phyloP scores from a whole-genome alignment of 257 asterid species.

The Linderniella brevidens region DNA sequence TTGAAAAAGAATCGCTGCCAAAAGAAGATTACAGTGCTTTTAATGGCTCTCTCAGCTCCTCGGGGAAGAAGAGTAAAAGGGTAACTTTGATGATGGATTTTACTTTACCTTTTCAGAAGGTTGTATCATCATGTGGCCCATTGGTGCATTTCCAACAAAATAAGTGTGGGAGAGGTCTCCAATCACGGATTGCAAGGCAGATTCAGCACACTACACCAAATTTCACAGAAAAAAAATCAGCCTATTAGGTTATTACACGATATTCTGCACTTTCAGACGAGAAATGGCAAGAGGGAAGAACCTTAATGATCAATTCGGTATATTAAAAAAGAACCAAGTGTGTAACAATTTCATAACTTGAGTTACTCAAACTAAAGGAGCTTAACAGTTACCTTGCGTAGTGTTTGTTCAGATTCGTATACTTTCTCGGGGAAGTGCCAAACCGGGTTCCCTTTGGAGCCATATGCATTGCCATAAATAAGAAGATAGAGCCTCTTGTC shows the following conservation, averaged over 20 bases:
- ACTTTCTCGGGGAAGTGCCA: conserved; percentile 96
- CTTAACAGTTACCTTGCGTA: conserved; percentile 48
- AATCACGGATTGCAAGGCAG: conserved; percentile 62
- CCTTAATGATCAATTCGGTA: too few relatives aligned
- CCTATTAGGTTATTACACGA: neutral
- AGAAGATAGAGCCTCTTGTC: conserved; percentile 90
- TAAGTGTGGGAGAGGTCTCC: conserved; percentile 70
- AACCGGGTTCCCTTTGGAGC: conserved; percentile 36
- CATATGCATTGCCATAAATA: conserved; percentile 34
- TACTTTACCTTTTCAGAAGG: conserved; percentile 22
- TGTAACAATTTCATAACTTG: too few relatives aligned
- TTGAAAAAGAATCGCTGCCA: conserved; percentile 83
- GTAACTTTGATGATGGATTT: conserved; percentile 36
- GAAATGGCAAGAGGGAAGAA: too few relatives aligned
- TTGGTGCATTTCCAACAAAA: conserved; percentile 90
- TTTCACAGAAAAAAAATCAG: conserved; percentile 1
- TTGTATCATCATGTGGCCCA: conserved; percentile 44
- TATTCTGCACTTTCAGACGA: neutral
- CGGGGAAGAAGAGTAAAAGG: neutral
- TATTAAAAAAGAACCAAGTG: too few relatives aligned
- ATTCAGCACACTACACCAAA: conserved; percentile 73
- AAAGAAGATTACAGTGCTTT: neutral
- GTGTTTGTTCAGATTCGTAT: conserved; percentile 53
- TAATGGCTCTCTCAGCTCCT: neutral
- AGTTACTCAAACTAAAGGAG: neutral